Conservation (phyloP, 306 rosid genomes). For the Casuarina equisetifolia region DNA sequence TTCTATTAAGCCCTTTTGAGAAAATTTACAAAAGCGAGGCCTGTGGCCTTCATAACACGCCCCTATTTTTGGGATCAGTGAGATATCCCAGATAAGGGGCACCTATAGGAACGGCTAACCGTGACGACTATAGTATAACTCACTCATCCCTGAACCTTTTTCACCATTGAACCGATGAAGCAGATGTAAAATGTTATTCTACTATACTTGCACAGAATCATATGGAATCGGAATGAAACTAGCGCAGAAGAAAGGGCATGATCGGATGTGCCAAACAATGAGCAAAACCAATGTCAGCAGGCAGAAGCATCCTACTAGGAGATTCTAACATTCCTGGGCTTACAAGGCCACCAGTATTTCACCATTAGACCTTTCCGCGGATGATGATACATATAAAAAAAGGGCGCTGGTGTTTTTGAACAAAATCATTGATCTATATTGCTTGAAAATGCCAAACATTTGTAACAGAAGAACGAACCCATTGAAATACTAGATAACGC, state of each 20-base stretch:
- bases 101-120: too few species aligned
- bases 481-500: not conserved
- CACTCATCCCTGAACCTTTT: too few species aligned
- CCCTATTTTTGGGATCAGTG: too few species aligned
- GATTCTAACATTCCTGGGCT: not conserved
- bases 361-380: not conserved
- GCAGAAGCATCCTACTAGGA: not conserved
- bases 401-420: not conserved
- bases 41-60: too few species aligned
- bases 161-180: too few species aligned
- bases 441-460: not conserved
- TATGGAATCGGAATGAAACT: not conserved
- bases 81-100: too few species aligned
- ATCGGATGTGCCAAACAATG: not conserved
- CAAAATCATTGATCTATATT: not conserved
- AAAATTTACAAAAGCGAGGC: too few species aligned
- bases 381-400: not conserved
- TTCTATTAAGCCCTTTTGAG: too few species aligned
- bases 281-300: not conserved
- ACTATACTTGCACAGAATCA: not conserved
- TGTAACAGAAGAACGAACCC: not conserved
- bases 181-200: too few species aligned
- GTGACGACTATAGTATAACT: too few species aligned
- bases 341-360: not conserved
- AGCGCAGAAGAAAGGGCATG: not conserved